A percentile compares a stretch with the other conserved stretches of the same genome.
Conservation (phyloP, 2,329 filamentous ascomycete genomes). For the Chaetomiaceae sp. region DNA sequence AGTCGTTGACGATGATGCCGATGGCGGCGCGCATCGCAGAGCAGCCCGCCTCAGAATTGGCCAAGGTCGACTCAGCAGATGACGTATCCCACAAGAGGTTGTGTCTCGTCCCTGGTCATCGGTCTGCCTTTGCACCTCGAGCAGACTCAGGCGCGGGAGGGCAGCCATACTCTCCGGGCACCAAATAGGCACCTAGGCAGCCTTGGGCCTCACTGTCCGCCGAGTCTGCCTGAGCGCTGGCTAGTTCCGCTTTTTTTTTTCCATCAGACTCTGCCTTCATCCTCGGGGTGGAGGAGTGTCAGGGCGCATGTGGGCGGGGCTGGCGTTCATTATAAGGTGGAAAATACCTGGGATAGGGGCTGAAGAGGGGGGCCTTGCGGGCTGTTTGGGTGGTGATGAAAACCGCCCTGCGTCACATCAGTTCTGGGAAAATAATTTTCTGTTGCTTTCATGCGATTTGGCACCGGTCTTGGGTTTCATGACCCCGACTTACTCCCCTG, state of each 20-base stretch:
- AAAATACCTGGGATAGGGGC: slow-evolving; percentile 3
- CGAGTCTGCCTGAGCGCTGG: not conserved
- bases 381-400: slow-evolving; percentile 8
- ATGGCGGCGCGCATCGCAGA: not conserved
- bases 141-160: too few species aligned
- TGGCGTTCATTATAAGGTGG: not conserved
- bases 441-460: slow-evolving; percentile 12
- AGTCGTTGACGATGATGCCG: not conserved
- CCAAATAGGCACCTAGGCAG: not conserved
- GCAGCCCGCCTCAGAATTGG: not conserved
- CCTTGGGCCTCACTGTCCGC: not conserved
- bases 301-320: too few species aligned
- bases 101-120: too few species aligned
- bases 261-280: slow-evolving; percentile 5
- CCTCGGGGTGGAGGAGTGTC: too few species aligned
- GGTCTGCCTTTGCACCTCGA: too few species aligned
- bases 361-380: not conserved
- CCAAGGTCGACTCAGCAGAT: too few species aligned
- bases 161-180: too few species aligned
- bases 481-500: slow-evolving; percentile 8
- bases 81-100: too few species aligned
- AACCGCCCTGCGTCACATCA: slow-evolving; percentile 2
- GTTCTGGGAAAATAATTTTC: slow-evolving; percentile 11
- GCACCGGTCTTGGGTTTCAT: slow-evolving; percentile 12
- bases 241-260: not conserved